Evolutionary conservation across 495 filamentous ascomycete species (phyloP).

Genomic region (Staphylotrichum longicolle): DNA sequence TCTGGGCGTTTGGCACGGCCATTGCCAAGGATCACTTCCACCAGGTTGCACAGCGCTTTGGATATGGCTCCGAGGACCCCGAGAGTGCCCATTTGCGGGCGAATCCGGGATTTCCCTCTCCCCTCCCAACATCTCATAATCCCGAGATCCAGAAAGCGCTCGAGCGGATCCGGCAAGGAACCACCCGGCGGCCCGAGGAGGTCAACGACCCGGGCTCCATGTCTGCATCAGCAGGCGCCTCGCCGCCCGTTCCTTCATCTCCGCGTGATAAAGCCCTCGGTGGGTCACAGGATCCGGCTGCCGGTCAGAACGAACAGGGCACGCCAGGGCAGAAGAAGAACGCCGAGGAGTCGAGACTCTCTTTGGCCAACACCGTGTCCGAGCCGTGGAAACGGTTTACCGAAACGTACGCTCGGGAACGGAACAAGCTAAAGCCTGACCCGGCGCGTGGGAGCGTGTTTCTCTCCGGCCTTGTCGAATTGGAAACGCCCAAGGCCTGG

Average conservation of each 20-base stretch:
- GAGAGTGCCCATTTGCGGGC: background rate
- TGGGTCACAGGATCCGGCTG: background rate
- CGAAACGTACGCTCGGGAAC: constrained; percentile 48
- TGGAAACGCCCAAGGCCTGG: constrained; percentile 53
- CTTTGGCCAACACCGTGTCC: constrained; percentile 25
- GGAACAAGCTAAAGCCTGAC: constrained; percentile 39
- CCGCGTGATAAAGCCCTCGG: background rate
- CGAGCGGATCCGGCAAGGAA: constrained; percentile 31
- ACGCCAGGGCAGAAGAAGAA: background rate
- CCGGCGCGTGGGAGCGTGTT: constrained; percentile 63
- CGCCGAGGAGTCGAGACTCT: constrained; percentile 6
- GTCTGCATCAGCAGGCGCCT: constrained; percentile 13
- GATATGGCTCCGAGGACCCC: constrained; percentile 20
- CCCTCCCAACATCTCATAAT: constrained; percentile 11
- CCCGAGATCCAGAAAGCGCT: constrained; percentile 27
- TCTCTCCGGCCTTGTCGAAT: constrained; percentile 63
- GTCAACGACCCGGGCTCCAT: constrained; percentile 26
- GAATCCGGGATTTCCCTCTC: background rate
- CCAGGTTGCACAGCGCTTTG: constrained; percentile 34
- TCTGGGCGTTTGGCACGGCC: constrained; percentile 37
- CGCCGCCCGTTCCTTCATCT: background rate
- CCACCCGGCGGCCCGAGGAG: constrained; percentile 35
- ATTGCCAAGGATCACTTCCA: constrained; percentile 32
- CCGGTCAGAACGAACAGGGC: background rate
- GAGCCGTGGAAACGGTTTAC: constrained; percentile 53